phyloP scores from a whole-genome alignment of 73 alveolate genomes.

The Uronychia binucleata region DNA sequence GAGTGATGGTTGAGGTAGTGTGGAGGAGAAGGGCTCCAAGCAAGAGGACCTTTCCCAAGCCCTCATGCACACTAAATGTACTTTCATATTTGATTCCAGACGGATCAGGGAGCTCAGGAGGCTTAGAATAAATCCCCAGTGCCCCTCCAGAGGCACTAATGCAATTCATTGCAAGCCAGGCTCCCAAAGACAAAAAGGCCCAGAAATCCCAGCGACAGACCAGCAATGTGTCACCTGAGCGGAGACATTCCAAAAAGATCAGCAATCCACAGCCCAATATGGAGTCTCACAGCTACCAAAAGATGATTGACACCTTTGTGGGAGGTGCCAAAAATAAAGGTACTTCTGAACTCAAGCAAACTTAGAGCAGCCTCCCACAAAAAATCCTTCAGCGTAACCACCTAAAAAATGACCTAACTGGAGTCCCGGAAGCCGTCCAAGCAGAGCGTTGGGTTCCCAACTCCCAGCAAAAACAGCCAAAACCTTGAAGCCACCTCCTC shows the following conservation, averaged over 20 bases:
- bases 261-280: no score
- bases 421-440: background rate
- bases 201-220: background rate
- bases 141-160: background rate
- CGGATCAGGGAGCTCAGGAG: constrained; percentile 1
- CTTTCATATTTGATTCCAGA: background rate
- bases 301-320: no score
- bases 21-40: background rate
- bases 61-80: background rate
- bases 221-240: background rate
- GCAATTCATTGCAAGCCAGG: background rate
- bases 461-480: background rate
- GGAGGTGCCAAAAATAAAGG: background rate
- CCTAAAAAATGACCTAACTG: background rate
- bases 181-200: background rate
- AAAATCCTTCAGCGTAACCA: background rate
- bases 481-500: background rate
- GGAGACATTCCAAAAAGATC: background rate
- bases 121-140: background rate
- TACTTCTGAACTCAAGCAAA: background rate
- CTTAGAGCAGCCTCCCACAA: background rate
- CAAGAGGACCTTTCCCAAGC: background rate
- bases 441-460: background rate
- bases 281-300: no score
- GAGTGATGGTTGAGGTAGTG: no score